These are phyloP conservation scores for Fragilaria radians DNA, from an alignment of 108 stramenopile genomes.

Conservation along the genomic window DNA sequence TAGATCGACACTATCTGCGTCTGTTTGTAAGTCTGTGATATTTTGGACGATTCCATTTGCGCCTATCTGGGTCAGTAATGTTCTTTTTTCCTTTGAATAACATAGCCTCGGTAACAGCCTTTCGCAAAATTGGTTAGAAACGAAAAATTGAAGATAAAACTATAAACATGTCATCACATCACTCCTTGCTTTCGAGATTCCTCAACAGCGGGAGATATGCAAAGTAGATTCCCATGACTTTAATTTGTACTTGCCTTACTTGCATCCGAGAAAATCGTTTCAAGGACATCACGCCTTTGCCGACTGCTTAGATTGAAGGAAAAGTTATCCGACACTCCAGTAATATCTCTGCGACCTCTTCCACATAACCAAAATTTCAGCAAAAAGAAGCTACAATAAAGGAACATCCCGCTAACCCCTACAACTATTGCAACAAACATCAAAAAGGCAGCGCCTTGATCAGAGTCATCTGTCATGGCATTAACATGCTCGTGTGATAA, in stretches of 20 bases:
- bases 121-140: not conserved
- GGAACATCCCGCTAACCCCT: not conserved
- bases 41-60: not conserved
- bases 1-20: not conserved
- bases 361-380: not conserved
- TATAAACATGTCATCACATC: not conserved
- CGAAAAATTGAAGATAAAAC: too few relatives aligned
- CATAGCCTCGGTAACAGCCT: not conserved
- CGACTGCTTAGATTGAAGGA: not conserved
- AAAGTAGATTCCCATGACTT: too few relatives aligned
- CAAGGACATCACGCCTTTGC: not conserved
- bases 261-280: conserved; percentile 2
- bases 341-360: not conserved
- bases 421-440: not conserved
- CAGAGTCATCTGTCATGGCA: too few relatives aligned
- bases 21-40: not conserved
- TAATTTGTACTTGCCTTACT: conserved; percentile 4
- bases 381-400: not conserved
- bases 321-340: not conserved
- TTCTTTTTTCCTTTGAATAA: not conserved
- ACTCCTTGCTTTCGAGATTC: too few relatives aligned
- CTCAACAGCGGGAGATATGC: too few relatives aligned
- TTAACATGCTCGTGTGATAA: too few relatives aligned
- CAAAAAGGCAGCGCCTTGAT: not conserved
- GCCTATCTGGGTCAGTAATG: not conserved